These are phyloP conservation scores for Tuctoria greenei DNA, from an alignment of 176 grass and related monocot species.

Conservation along the genomic window DNA sequence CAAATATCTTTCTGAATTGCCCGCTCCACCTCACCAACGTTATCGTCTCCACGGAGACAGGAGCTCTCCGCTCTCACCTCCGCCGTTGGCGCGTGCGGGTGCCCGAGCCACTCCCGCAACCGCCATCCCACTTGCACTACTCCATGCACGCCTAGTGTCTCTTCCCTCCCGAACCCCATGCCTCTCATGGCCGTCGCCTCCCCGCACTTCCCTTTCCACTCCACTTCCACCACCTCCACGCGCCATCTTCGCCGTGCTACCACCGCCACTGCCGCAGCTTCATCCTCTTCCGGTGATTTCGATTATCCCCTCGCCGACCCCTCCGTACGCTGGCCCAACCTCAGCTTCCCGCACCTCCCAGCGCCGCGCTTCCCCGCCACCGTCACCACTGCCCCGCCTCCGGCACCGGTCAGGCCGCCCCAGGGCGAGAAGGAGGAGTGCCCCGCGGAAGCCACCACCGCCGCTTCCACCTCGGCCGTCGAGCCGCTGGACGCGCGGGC, in stretches of 20 bases:
- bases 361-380: conserved; percentile 43
- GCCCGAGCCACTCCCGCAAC: not conserved
- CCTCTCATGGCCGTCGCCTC: conserved; percentile 54
- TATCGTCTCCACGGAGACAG: conserved; percentile 23
- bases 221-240: conserved; percentile 8
- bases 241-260: conserved; percentile 37
- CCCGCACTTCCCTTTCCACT: conserved; percentile 31
- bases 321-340: conserved; percentile 74
- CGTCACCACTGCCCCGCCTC: conserved; percentile 6
- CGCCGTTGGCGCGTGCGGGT: not conserved
- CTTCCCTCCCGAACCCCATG: conserved; percentile 5
- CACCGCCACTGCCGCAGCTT: not conserved
- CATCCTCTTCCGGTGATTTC: conserved; percentile 46
- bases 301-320: conserved; percentile 84
- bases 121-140: not conserved
- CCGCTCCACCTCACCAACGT: conserved; percentile 17
- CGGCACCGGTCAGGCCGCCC: conserved; percentile 10
- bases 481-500: conserved; percentile 75
- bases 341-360: conserved; percentile 64
- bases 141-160: conserved; percentile 23
- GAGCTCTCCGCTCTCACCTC: not conserved
- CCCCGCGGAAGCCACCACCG: not conserved
- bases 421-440: not conserved
- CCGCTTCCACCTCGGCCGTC: conserved; percentile 13
- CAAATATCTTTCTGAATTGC: conserved; percentile 36